A percentile compares a stretch with the other conserved stretches of the same genome.
phyloP scores from a whole-genome alignment of 192 early-diverging fungal species.

The Podila clonocystis region DNA sequence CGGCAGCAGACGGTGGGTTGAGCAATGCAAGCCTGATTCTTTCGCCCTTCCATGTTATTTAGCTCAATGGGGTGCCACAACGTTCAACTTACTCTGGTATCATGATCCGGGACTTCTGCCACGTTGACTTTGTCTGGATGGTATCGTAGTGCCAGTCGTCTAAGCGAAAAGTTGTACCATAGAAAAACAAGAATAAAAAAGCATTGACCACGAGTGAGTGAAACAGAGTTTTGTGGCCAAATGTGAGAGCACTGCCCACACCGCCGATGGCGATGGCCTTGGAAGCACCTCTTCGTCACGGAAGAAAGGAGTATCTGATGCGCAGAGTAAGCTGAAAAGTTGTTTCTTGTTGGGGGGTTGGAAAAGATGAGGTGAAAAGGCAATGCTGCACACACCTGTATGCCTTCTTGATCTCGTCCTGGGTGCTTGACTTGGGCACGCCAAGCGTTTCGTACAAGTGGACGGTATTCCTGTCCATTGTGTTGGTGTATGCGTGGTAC shows the following conservation, averaged over 20 bases:
- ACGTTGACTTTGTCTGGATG: conserved; percentile 26
- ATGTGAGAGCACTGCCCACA: no score
- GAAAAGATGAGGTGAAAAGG: neutral
- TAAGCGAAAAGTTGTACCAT: neutral
- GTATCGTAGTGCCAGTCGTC: conserved; percentile 11
- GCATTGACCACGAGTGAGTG: neutral
- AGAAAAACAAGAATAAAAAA: neutral
- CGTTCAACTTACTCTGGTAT: conserved; percentile 6
- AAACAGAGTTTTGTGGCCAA: no score
- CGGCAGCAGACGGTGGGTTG: neutral
- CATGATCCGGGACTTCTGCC: conserved; percentile 17
- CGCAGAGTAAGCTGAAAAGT: neutral
- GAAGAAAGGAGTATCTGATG: neutral
- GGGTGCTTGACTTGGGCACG: conserved; percentile 52
- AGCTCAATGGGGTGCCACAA: neutral
- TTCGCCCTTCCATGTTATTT: no score
- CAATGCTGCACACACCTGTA: conserved; percentile 5
- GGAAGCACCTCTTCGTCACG: no score
- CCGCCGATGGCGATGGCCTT: no score
- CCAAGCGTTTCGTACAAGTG: conserved; percentile 57
- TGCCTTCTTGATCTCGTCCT: conserved; percentile 63
- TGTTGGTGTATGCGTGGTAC: neutral
- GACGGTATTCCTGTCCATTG: conserved; percentile 59
- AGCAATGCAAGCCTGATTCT: neutral
- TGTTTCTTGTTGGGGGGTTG: neutral